Evolutionary conservation across 257 asterid genomes (phyloP).

Genomic region (Ocimum tenuiflorum): DNA sequence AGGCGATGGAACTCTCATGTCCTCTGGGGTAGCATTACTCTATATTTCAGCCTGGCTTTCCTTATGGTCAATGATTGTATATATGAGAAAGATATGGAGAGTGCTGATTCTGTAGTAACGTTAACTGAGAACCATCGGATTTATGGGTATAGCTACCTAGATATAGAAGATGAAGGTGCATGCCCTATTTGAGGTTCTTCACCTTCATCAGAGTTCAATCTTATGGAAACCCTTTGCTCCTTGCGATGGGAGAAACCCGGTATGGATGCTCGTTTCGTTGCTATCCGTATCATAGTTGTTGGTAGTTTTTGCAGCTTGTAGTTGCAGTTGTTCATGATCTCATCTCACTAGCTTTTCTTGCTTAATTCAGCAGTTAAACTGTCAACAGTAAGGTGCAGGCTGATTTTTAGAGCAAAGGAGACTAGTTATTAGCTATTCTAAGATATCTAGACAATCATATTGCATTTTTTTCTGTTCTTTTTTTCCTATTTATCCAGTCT

Average conservation of each 20-base stretch:
- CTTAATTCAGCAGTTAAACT: slow-evolving; percentile 16
- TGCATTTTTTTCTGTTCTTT: too few species aligned
- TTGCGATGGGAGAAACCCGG: slow-evolving; percentile 3
- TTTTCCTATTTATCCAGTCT: neutral
- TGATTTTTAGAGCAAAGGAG: slow-evolving; percentile 15
- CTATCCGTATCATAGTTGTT: neutral
- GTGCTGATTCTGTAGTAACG: slow-evolving; percentile 48
- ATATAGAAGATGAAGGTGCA: slow-evolving; percentile 16
- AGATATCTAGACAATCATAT: slow-evolving; percentile 10
- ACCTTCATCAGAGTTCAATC: slow-evolving; percentile 7
- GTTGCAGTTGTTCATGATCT: slow-evolving; percentile 17
- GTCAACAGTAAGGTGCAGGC: slow-evolving; percentile 15
- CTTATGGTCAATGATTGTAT: slow-evolving; percentile 64
- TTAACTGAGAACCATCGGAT: too few species aligned
- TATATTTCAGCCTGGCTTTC: slow-evolving; percentile 86
- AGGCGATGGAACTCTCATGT: slow-evolving; percentile 44
- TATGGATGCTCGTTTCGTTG: too few species aligned
- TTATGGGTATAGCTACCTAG: slow-evolving; percentile 7
- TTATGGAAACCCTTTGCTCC: neutral
- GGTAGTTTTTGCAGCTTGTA: neutral
- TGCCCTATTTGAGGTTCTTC: slow-evolving; percentile 20
- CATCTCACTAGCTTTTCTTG: slow-evolving; percentile 8
- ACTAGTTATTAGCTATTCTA: neutral
- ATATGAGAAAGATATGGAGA: slow-evolving; percentile 73
- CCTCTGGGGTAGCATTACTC: slow-evolving; percentile 66